Base-by-base conservation (phyloP, 139 green algal genomes). In the Picochlorum sp. region DNA sequence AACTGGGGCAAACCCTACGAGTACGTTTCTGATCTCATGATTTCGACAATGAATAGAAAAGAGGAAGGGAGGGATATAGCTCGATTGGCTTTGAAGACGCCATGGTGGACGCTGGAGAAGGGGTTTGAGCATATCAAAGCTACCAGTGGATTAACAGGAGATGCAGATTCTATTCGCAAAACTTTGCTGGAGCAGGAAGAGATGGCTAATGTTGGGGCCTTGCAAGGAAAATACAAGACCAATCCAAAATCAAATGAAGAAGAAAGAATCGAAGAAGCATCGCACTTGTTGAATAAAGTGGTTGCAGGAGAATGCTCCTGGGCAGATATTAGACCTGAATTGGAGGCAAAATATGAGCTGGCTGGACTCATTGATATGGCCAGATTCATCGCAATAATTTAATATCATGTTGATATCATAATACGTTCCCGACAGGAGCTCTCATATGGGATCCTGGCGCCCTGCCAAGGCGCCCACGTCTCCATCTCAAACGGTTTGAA, bases 1-100 rank as follows among this genome's bases (percentile, higher is more conserved):
- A 82, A 82, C 6, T 94, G 85, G 85, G 87, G 65, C 0, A 70
- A 85, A 16, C 87, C 87, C 0, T 92, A 85, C 61, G 85, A 94
- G 67, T 89, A 83, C 64, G 83, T 73, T 2, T 67, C 69, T 11
- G 69, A 83, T 56, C 78, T 94, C 20, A 82, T 82, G 51, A 50
- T 32, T 13, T 14, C 58, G 7, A 9, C 34, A 13, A 34, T 81
- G 16, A 73, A 69, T 30, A 74, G 83, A 4, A 15, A 41, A 13
- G 83, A 90, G 62, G 85, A 91, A 65, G 72, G 71, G 1, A 67
- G 84, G 0, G 84, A 90, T 68, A 81, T 73, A 51, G 75, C 77
- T 6, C 65, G 75, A 56, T 52, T 88, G 8, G 75, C 78, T 1
- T 73, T 92, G 59, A 74, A 81, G 14, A 66, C 83, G 63, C 86